Conservation (phyloP, 257 asterid genomes). For the Forsythia viridissima region DNA sequence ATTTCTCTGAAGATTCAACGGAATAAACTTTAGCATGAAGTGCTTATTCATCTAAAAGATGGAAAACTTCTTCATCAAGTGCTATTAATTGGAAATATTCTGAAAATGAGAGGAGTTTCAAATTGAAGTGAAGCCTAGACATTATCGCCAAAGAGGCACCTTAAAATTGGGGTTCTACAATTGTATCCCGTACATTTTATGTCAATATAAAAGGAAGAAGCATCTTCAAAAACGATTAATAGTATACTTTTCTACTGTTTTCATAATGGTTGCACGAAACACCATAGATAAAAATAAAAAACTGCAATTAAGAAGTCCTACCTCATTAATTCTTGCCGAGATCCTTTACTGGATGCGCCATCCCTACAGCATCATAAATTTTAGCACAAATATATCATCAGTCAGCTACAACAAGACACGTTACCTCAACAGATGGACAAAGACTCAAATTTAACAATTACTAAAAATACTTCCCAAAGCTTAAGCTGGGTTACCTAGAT, state of each 20-base stretch:
- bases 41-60: not conserved
- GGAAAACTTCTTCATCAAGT: not conserved
- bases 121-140: not conserved
- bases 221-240: not conserved
- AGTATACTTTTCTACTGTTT: conserved; percentile 1
- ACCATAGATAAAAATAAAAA: not conserved
- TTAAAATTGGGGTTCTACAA: not conserved
- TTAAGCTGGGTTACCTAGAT: not conserved
- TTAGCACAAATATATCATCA: conserved; percentile 19
- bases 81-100: not conserved
- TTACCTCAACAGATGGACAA: not conserved
- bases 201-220: not conserved
- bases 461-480: not conserved
- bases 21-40: not conserved
- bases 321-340: conserved; percentile 73
- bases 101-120: not conserved
- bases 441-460: not conserved
- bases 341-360: conserved; percentile 38
- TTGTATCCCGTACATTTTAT: not conserved
- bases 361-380: conserved; percentile 36
- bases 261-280: not conserved
- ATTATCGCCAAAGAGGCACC: not conserved
- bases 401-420: conserved; percentile 9
- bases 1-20: not conserved
- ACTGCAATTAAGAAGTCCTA: conserved; percentile 20